phyloP scores from a whole-genome alignment of 1,139 yeast species.

The Scheffersomyces parashehatae region DNA sequence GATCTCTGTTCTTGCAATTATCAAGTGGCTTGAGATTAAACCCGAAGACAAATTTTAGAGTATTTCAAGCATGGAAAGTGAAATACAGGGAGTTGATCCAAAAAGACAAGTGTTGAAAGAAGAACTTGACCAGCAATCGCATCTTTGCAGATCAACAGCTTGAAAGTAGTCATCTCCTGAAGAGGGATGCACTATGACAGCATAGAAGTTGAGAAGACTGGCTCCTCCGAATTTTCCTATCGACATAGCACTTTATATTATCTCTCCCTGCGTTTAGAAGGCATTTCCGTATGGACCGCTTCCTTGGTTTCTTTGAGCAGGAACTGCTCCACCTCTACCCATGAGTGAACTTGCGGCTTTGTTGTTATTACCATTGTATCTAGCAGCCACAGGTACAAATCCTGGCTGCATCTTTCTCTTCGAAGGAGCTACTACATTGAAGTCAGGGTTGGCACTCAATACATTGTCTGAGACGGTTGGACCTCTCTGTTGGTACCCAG shows the following conservation, averaged over 20 bases:
- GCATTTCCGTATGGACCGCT: conserved; percentile 13
- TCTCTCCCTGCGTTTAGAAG: neutral
- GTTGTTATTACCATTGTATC: conserved; percentile 8
- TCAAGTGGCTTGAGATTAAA: no score
- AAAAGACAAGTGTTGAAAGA: no score
- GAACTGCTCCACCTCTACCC: conserved; percentile 13
- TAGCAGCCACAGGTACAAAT: conserved; percentile 12
- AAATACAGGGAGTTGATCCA: no score
- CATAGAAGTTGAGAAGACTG: neutral
- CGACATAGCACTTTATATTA: no score
- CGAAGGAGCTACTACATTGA: conserved; percentile 15
- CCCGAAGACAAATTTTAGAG: no score
- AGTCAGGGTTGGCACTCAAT: conserved; percentile 55
- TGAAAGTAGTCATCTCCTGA: no score
- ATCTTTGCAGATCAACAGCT: no score
- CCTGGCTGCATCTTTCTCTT: conserved; percentile 11
- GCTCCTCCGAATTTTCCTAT: no score
- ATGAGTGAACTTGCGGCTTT: conserved; percentile 14
- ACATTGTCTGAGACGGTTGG: conserved; percentile 50
- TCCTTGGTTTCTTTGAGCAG: conserved; percentile 4
- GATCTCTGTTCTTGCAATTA: no score
- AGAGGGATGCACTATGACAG: neutral
- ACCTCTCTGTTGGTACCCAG: neutral
- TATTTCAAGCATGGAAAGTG: no score
- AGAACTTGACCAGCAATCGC: no score